A percentile compares a stretch with the other conserved stretches of the same genome.
Conservation (phyloP, 495 filamentous ascomycete species). For the Tirmania nivea region DNA sequence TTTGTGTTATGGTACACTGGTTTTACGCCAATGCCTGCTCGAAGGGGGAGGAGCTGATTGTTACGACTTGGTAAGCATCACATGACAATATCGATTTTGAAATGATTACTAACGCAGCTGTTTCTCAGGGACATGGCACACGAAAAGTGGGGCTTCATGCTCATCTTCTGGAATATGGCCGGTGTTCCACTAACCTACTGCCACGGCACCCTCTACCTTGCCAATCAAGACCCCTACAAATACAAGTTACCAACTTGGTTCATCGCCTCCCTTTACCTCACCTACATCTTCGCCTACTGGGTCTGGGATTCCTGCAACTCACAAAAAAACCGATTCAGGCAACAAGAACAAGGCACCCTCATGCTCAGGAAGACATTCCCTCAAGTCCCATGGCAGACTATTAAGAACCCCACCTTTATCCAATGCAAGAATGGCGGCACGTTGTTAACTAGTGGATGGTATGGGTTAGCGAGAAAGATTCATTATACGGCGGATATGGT, state of each 20-base stretch:
- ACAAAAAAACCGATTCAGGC: slow-evolving; percentile 89
- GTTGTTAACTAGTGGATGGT: slow-evolving; percentile 83
- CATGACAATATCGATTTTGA: slow-evolving; percentile 19
- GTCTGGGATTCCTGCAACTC: slow-evolving; percentile 79
- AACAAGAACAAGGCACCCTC: slow-evolving; percentile 53
- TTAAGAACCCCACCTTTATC: slow-evolving; percentile 77
- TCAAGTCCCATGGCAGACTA: slow-evolving; percentile 71
- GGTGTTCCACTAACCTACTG: slow-evolving; percentile 92
- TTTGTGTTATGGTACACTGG: slow-evolving; percentile 82
- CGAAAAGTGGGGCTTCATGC: slow-evolving; percentile 99
- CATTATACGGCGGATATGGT: slow-evolving; percentile 84
- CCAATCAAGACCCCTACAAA: slow-evolving; percentile 59
- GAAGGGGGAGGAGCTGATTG: slow-evolving; percentile 90
- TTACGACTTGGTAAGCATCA: slow-evolving; percentile 46
- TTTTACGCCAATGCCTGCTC: slow-evolving; percentile 91
- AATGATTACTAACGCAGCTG: no score
- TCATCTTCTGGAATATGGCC: slow-evolving; percentile 98
- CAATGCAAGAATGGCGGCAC: slow-evolving; percentile 53
- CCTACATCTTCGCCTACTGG: slow-evolving; percentile 76
- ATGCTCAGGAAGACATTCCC: slow-evolving; percentile 66
- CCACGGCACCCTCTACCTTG: slow-evolving; percentile 87
- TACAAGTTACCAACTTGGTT: slow-evolving; percentile 54
- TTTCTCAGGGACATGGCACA: slow-evolving; percentile 63
- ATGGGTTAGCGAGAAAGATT: slow-evolving; percentile 77
- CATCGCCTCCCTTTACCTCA: slow-evolving; percentile 39